Conservation (phyloP, 2,329 filamentous ascomycete genomes). For the Fusarium sp. region DNA sequence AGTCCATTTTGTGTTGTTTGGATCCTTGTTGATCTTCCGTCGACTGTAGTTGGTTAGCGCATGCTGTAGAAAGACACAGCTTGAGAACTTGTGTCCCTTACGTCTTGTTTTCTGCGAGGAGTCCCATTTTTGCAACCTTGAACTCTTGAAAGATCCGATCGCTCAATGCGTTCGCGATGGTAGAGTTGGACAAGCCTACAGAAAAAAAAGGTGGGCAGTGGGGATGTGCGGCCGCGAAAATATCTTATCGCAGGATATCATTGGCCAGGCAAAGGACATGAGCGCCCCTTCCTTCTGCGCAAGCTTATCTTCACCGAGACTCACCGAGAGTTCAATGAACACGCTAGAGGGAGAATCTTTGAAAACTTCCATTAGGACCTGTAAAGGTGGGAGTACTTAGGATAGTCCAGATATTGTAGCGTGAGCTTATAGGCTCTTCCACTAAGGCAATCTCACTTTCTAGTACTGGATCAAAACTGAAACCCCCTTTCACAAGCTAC, state of each 20-base stretch:
- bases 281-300: background rate
- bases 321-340: background rate
- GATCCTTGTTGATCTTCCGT: conserved; percentile 84
- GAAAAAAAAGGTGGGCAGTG: conserved; percentile 47
- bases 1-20: conserved; percentile 95
- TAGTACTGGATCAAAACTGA: background rate
- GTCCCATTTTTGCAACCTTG: conserved; percentile 46
- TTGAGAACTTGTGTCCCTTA: conserved; percentile 23
- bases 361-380: background rate
- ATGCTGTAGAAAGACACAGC: background rate
- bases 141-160: conserved; percentile 11
- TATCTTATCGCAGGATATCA: conserved; percentile 42
- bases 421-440: background rate
- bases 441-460: background rate
- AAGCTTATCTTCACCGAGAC: conserved; percentile 27
- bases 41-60: conserved; percentile 43
- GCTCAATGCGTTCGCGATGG: conserved; percentile 9
- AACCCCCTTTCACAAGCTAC: background rate
- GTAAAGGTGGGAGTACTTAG: background rate
- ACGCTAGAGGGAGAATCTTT: background rate
- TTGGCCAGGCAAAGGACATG: conserved; percentile 33
- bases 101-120: conserved; percentile 50
- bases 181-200: conserved; percentile 18
- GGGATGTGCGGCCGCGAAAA: conserved; percentile 36
- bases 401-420: background rate